Conservation (phyloP, 495 filamentous ascomycete genomes). For the Aspergillus nanangensis region DNA sequence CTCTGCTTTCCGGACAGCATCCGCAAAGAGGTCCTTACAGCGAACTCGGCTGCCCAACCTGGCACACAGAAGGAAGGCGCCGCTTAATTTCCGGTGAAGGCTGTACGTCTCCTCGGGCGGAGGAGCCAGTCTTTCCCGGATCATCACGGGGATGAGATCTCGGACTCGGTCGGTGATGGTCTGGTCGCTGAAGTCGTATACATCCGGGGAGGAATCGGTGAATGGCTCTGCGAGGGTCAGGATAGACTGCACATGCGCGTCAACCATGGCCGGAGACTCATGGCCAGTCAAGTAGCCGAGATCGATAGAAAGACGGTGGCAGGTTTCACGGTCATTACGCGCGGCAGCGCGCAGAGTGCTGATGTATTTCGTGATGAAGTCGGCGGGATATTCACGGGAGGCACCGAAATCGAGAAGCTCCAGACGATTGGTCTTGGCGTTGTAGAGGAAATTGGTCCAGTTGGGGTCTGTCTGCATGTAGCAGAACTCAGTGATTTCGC, state of each 20-base stretch:
- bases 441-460: slow-evolving; percentile 99
- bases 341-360: slow-evolving; percentile 73
- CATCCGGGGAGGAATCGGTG: slow-evolving; percentile 62
- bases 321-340: slow-evolving; percentile 54
- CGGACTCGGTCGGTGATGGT: slow-evolving; percentile 93
- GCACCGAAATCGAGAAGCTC: slow-evolving; percentile 97
- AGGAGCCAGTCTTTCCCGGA: slow-evolving; percentile 79
- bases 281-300: slow-evolving; percentile 91
- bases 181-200: slow-evolving; percentile 91
- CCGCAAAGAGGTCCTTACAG: slow-evolving; percentile 77
- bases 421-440: slow-evolving; percentile 62
- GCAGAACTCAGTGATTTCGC: slow-evolving; percentile 86
- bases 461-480: slow-evolving; percentile 99
- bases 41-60: slow-evolving; percentile 73
- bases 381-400: slow-evolving; percentile 73
- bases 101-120: slow-evolving; percentile 98
- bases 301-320: slow-evolving; percentile 66
- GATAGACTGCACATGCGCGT: slow-evolving; percentile 80
- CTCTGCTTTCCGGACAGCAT: slow-evolving; percentile 52
- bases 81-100: slow-evolving; percentile 91
- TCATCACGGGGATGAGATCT: slow-evolving; percentile 84
- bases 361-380: slow-evolving; percentile 78
- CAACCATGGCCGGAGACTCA: slow-evolving; percentile 75
- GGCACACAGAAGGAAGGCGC: slow-evolving; percentile 91
- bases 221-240: slow-evolving; percentile 92